Base-by-base conservation (phyloP, 495 filamentous ascomycete species). In the Talaromyces thailandensis region DNA sequence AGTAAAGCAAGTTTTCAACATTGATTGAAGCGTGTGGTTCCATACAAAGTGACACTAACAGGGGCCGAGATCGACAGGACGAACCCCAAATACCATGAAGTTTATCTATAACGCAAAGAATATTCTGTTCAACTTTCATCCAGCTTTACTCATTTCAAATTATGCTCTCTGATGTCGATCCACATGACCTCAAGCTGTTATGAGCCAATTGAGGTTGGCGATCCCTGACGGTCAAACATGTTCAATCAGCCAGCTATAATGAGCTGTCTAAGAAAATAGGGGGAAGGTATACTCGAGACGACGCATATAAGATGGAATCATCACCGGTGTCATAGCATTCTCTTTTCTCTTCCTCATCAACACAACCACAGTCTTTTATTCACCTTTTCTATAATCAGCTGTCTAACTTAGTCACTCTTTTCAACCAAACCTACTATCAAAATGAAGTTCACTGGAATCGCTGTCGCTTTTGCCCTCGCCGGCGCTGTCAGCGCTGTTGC, bases 361-460 rank as follows among this genome's bases (percentile, higher is more conserved):
- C 25, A 21, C 18, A 21, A 61, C 18, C 53, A 67, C 63, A 69
- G 67, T 62, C 65, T 66, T 50, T 66, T 68, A 61, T 65, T 72
- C 67, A 23, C 35, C 8, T 9, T 25, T 51, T 51, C 14, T 51
- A 24, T 6, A 21, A 9, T 25, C 0, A 51, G 8, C 7, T 21
- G 8, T 59, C 32, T n/a, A 60, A 53, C 56, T 59, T 63, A 67
- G 64, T 70, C 70, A 58, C 64, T 74, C 64, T 64, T 66, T 69
- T 55, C 56, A 23, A 56, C 16, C 43, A 29, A 62, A 21, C 25
- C 29, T 56, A 48, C 61, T 60, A 29, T 64, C 62, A 74, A 55
- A 57, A 78, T 77, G 76, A 78, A 77, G 71, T 72, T 77, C 70
- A 72, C 73, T 64, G 71, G 70, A 67, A 64, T 71, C 32, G n/a